Percentiles rank a stretch among this genome's conserved stretches.
phyloP scores from a whole-genome alignment of 176 grass and related monocot genomes.

The barley (Hordeum vulgare) region DNA sequence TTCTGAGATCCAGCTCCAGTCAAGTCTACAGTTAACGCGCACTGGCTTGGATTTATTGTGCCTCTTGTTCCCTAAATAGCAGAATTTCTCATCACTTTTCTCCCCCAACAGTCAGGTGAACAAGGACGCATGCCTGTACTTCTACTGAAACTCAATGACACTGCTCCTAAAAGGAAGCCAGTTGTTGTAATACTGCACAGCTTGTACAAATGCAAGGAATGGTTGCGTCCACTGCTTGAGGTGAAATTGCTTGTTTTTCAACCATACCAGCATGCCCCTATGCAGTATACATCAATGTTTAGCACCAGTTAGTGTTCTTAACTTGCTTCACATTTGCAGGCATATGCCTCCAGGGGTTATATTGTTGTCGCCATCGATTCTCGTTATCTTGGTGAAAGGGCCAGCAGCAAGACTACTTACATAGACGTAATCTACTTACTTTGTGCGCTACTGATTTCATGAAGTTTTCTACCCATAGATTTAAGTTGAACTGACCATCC shows the following conservation, averaged over 20 bases:
- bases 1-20: no score
- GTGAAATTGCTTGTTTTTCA: constrained; percentile 28
- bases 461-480: no score
- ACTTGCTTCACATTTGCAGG: constrained; percentile 39
- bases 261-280: no score
- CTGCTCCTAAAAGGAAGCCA: constrained; percentile 50
- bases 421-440: constrained; percentile 53
- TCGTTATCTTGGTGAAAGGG: constrained; percentile 90
- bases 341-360: constrained; percentile 84
- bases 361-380: constrained; percentile 80
- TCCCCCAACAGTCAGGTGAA: constrained; percentile 45
- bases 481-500: no score
- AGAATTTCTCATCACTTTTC: no score
- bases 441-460: neutral
- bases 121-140: constrained; percentile 77
- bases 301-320: neutral
- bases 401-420: constrained; percentile 52
- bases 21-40: no score
- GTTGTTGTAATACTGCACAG: constrained; percentile 80
- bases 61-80: no score
- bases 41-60: no score
- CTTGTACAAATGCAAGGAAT: constrained; percentile 97
- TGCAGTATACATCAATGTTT: neutral
- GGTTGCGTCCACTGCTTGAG: constrained; percentile 81
- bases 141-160: constrained; percentile 57